A percentile compares a stretch with the other conserved stretches of the same genome.
Evolutionary conservation across 768 basidiomycete species (phyloP).

Genomic region (Tulasnella sp.): DNA sequence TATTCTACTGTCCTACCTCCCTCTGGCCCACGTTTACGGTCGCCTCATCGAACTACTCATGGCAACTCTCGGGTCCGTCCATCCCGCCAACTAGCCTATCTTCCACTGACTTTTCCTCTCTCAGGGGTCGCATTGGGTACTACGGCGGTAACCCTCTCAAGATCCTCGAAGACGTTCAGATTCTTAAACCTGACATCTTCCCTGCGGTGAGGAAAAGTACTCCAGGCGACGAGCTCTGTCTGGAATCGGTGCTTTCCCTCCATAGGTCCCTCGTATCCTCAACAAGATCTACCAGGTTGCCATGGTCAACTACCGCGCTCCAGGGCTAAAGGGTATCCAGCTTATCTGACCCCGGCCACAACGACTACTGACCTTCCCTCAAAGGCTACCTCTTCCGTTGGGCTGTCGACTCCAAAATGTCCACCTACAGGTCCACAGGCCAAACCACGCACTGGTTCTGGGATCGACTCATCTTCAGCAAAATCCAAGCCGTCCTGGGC

Average conservation of each 20-base stretch:
- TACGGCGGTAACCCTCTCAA: constrained; percentile 84
- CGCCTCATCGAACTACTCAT: constrained; percentile 34
- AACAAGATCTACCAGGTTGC: constrained; percentile 59
- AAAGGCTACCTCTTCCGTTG: constrained; percentile 45
- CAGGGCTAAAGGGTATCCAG: constrained; percentile 49
- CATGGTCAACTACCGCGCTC: constrained; percentile 41
- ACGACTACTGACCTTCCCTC: neutral
- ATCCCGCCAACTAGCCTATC: no score
- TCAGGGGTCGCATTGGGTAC: constrained; percentile 57
- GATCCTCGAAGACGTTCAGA: constrained; percentile 75
- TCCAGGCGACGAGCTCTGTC: neutral
- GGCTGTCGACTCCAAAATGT: constrained; percentile 65
- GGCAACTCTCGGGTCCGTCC: constrained; percentile 45
- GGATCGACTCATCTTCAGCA: constrained; percentile 84
- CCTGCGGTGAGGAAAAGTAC: constrained; percentile 35
- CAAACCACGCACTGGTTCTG: constrained; percentile 63
- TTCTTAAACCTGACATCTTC: constrained; percentile 72
- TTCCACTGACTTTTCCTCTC: constrained; percentile 28
- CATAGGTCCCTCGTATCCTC: constrained; percentile 58
- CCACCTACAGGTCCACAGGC: constrained; percentile 57
- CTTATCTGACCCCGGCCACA: constrained; percentile 27
- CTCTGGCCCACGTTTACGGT: constrained; percentile 65
- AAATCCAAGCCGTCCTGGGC: constrained; percentile 75
- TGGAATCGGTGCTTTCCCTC: neutral
- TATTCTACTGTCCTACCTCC: constrained; percentile 15